Evolutionary conservation across 2,329 filamentous ascomycete genomes (phyloP).

Genomic region (Neonectria sp.): DNA sequence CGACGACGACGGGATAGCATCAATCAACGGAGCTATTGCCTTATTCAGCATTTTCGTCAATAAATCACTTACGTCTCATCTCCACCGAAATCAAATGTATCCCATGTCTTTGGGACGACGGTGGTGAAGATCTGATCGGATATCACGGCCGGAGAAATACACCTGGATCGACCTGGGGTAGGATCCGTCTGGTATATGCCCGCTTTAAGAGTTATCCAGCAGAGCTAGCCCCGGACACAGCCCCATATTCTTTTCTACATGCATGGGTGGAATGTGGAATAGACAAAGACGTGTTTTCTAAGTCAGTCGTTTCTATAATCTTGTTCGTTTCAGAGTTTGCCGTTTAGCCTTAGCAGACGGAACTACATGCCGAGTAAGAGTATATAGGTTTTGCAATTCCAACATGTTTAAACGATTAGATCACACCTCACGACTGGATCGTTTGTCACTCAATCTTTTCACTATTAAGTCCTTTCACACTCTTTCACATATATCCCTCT

Average conservation of each 20-base stretch:
- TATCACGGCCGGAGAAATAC: slow-evolving; percentile 28
- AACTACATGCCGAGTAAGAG: slow-evolving; percentile 13
- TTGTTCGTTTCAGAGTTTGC: neutral
- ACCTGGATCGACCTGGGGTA: slow-evolving; percentile 8
- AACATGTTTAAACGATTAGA: neutral
- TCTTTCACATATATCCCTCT: slow-evolving; percentile 15
- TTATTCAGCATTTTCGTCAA: neutral
- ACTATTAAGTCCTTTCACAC: neutral
- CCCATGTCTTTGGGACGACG: neutral
- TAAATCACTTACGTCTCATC: neutral
- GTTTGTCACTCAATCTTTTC: slow-evolving; percentile 13
- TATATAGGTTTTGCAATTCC: slow-evolving; percentile 11
- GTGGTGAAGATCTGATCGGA: slow-evolving; percentile 4
- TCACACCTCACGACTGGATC: slow-evolving; percentile 19
- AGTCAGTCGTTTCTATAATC: too few species aligned
- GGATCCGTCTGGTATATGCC: slow-evolving; percentile 6
- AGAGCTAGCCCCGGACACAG: neutral
- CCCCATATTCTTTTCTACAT: neutral
- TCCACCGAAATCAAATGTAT: neutral
- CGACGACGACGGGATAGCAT: neutral
- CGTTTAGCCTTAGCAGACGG: slow-evolving; percentile 1
- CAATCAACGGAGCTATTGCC: neutral
- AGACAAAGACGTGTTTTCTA: neutral
- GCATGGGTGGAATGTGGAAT: neutral
- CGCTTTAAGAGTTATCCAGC: neutral